Percentiles rank a stretch among this genome's conserved stretches.
Conservation (phyloP, 108 stramenopile genomes). For the Nitzschia sp. region DNA sequence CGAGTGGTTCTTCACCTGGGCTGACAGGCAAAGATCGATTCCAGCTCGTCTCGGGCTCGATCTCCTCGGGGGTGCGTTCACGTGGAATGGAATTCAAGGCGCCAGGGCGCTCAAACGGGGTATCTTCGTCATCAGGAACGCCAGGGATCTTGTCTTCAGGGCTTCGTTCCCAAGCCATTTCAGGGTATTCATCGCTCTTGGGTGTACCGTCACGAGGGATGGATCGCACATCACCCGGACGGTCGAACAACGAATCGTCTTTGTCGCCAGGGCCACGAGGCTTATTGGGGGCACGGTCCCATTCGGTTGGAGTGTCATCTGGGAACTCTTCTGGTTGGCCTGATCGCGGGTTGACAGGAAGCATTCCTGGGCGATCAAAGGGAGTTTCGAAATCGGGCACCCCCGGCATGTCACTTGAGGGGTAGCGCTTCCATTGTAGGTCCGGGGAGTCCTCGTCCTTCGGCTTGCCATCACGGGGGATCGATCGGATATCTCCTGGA, state of each 20-base stretch:
- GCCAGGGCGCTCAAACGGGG: slow-evolving; percentile 19
- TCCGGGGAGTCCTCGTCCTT: slow-evolving; percentile 13
- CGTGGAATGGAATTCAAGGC: slow-evolving; percentile 22
- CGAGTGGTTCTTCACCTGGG: slow-evolving; percentile 8
- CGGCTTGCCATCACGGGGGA: slow-evolving; percentile 33
- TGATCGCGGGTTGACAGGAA: slow-evolving; percentile 12
- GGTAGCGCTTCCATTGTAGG: slow-evolving; percentile 16
- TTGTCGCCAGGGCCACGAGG: background rate
- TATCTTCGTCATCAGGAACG: slow-evolving; percentile 17
- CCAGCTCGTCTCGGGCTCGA: slow-evolving; percentile 17
- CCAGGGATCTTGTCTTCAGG: slow-evolving; percentile 17
- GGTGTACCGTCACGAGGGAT: slow-evolving; percentile 30
- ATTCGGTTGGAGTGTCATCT: background rate
- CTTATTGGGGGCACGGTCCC: slow-evolving; percentile 2
- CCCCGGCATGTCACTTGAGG: background rate
- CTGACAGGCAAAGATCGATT: background rate
- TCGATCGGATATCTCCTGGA: slow-evolving; percentile 25
- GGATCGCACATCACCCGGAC: slow-evolving; percentile 23
- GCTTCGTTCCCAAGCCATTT: slow-evolving; percentile 14
- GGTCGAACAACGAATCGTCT: slow-evolving; percentile 7
- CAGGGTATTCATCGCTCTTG: slow-evolving; percentile 5
- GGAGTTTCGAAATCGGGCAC: slow-evolving; percentile 6
- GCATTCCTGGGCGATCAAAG: slow-evolving; percentile 20
- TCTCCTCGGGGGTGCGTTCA: slow-evolving; percentile 1
- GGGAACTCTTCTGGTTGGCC: background rate